Conservation (phyloP, 2,329 filamentous ascomycete genomes). For the Aspergillus fructus region DNA sequence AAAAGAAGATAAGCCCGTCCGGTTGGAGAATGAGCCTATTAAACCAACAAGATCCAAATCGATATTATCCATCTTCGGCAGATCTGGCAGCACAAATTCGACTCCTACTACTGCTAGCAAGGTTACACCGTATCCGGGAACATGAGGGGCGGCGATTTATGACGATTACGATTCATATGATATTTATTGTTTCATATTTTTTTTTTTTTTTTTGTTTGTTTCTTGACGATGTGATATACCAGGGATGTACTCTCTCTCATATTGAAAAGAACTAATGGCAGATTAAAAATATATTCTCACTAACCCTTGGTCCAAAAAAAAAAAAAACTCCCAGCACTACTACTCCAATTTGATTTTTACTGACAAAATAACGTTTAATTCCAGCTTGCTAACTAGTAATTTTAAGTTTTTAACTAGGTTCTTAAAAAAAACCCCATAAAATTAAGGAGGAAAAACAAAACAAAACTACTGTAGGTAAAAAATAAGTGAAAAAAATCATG, state of each 20-base stretch:
- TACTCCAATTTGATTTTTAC: too few relatives aligned
- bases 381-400: too few relatives aligned
- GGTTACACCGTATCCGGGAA: slow-evolving; percentile 38
- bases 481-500: too few relatives aligned
- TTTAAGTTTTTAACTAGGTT: too few relatives aligned
- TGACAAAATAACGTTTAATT: too few relatives aligned
- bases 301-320: too few relatives aligned
- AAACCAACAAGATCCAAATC: slow-evolving; percentile 33
- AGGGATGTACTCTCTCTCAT: background rate
- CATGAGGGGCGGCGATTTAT: slow-evolving; percentile 20
- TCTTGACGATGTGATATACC: background rate
- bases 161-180: background rate
- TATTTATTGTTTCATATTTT: background rate
- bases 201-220: too few relatives aligned
- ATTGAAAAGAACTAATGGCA: background rate
- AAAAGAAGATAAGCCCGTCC: slow-evolving; percentile 9
- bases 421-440: too few relatives aligned
- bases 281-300: too few relatives aligned
- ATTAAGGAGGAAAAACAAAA: too few relatives aligned
- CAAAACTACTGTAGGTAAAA: too few relatives aligned
- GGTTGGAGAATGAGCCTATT: slow-evolving; percentile 3
- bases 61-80: slow-evolving; percentile 28
- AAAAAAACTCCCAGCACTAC: too few relatives aligned
- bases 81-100: slow-evolving; percentile 21
- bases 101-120: slow-evolving; percentile 12